Base-by-base conservation (phyloP, 306 rosid species). In the Acacia acuminata region DNA sequence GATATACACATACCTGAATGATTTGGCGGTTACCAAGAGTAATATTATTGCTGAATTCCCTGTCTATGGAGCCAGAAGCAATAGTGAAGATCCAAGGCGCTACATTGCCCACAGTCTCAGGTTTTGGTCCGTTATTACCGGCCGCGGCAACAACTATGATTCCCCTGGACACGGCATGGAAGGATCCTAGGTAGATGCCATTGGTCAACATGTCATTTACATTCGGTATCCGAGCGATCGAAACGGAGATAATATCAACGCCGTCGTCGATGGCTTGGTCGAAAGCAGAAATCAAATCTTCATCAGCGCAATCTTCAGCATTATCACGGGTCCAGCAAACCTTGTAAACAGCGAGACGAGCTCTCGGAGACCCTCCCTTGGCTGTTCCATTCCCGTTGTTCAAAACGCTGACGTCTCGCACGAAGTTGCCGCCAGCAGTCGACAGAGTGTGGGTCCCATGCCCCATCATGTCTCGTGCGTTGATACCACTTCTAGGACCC, bases 301-400 rank as follows among this genome's bases (percentile, higher is more conserved):
- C 92, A 24, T 82, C 92, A 17, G 44, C 85, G 89, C 98, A 94
- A 10, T 73, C 51, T 0, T 63, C 78, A 0, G 27, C 69, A 5
- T 61, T 40, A 10, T 34, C 20, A 36, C 40, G 40, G 0, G 19
- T 69, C 97, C 97, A 94, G 20, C 97, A 94, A 14, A 87, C 97
- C 69, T 94, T 94, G 84, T 94, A 94, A 6, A 93, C 82, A 11
- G 89, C 98, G 43, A 92, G 92, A 0, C 89, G 84, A 24, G 96
- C 93, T 68, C 78, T 90, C 0, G 97, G 97, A 0, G 98, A 91
- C 10, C 98, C 98, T 4, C 98, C 98, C 42, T 91, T 91, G 0
- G 93, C 97, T 3, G 94, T 94, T 8, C 98, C 98, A 56, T 90
- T 87, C 2, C 94, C 97, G n/a, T 82, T 71, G 2, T 87, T 90